Evolutionary conservation across 352 stramenopile genomes (phyloP).

Genomic region (Globisporangium splendens): DNA sequence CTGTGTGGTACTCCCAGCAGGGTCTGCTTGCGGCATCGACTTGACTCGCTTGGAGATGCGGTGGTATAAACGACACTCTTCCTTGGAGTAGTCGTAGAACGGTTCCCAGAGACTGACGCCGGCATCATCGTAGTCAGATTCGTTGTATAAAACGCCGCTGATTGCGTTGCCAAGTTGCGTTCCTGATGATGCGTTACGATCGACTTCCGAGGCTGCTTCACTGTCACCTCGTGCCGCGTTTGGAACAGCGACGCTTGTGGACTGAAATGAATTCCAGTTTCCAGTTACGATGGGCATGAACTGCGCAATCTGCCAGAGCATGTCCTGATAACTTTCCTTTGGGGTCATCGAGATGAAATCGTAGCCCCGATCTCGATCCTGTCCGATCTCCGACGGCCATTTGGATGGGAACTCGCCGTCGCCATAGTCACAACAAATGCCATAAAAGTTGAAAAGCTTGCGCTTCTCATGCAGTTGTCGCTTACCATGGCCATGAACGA

Average conservation of each 20-base stretch:
- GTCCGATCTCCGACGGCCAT: constrained; percentile 86
- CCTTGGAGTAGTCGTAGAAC: constrained; percentile 62
- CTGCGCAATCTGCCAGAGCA: constrained; percentile 59
- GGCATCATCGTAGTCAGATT: constrained; percentile 46
- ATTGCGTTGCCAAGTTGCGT: background rate
- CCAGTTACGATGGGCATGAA: constrained; percentile 48
- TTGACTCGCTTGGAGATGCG: constrained; percentile 59
- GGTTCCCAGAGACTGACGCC: constrained; percentile 59
- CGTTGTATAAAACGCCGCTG: constrained; percentile 23
- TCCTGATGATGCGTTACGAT: background rate
- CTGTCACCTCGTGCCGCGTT: background rate
- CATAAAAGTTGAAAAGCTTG: constrained; percentile 91
- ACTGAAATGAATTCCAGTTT: constrained; percentile 21
- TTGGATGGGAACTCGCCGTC: constrained; percentile 87
- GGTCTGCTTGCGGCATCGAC: background rate
- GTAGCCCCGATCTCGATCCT: constrained; percentile 67
- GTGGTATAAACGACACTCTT: constrained; percentile 65
- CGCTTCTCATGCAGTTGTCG: constrained; percentile 68
- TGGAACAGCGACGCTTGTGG: background rate
- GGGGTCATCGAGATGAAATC: constrained; percentile 57
- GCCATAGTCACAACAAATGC: constrained; percentile 87
- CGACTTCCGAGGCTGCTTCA: background rate
- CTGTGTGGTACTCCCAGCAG: too few species aligned
- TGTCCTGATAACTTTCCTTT: constrained; percentile 58
- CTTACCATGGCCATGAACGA: constrained; percentile 85